Percentiles rank a stretch among this genome's conserved stretches.
Conservation (phyloP, 106 monocot species). For the Apostasia ramifera region DNA sequence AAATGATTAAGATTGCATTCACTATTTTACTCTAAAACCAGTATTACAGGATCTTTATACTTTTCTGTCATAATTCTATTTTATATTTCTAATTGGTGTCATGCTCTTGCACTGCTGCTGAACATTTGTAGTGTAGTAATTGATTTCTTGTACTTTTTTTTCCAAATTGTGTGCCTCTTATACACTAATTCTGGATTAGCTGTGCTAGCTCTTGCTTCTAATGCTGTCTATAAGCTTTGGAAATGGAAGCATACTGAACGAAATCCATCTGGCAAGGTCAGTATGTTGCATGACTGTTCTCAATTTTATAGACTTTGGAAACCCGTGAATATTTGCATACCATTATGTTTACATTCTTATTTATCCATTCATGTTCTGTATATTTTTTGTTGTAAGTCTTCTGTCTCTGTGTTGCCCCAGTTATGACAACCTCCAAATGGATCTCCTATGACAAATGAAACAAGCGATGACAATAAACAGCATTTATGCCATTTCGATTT, state of each 20-base stretch:
- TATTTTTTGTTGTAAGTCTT: constrained; percentile 49
- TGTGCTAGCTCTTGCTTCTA: constrained; percentile 53
- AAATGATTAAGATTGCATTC: too few species aligned
- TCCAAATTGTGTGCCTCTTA: too few species aligned
- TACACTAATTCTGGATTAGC: constrained; percentile 62
- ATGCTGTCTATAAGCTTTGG: constrained; percentile 62
- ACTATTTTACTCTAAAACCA: too few species aligned
- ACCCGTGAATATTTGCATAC: not conserved
- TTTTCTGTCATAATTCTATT: too few species aligned
- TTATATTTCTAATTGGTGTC: too few species aligned
- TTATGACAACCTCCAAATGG: constrained; percentile 88
- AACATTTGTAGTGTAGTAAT: too few species aligned
- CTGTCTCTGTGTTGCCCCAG: constrained; percentile 63
- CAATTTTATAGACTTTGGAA: not conserved
- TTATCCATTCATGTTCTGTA: not conserved
- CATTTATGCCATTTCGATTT: too few species aligned
- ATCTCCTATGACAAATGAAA: constrained; percentile 82
- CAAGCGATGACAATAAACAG: constrained; percentile 48
- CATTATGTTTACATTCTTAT: constrained; percentile 2
- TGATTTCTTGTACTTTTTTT: too few species aligned
- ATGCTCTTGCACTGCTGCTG: too few species aligned
- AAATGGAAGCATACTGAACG: constrained; percentile 57
- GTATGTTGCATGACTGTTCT: too few species aligned
- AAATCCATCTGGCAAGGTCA: constrained; percentile 57
- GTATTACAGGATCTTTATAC: too few species aligned